Evolutionary conservation across 2,329 filamentous ascomycete species (phyloP), one percentile per base, ranked within the genome.

Genomic region (Ophiostoma quercus): DNA sequence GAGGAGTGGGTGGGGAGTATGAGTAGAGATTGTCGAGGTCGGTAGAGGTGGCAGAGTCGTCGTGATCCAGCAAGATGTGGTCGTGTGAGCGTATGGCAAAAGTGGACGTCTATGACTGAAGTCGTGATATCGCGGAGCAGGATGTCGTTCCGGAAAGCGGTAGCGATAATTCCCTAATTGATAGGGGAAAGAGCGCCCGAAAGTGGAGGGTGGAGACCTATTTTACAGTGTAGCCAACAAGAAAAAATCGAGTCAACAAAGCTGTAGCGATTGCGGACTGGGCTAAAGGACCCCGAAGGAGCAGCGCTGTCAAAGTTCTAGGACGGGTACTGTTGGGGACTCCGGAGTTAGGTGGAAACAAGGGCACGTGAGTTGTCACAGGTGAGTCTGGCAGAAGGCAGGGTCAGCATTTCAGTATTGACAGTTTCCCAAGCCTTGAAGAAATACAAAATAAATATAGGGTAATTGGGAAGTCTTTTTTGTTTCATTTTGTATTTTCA

Each of bases 311-410:
- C 7, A 57, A 47, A 37, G 19, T 62, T 66, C n/a, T 25, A 41
- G 12, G n/a, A 66, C 16, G 19, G 43, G n/a, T 32, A 43, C 39
- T 25, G n/a, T 54, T 66, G 34, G 68, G 62, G 51, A 66, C 39
- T 63, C 69, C 69, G 69, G 66, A 67, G 69, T 67, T 70, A 70
- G 63, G 29, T n/a, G 34, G 22, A 25, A 22, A 25, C 16, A 29
- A 8, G 7, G 32, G 34, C 12, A 39, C 22, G n/a, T 62, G 57
- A 62, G 25, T 12, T 16, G 22, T 29, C 57, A 62, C 57, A 41
- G 39, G 39, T 14, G 47, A 51, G 19, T 34, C 16, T 51, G 16
- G 19, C n/a, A 8, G 14, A 51, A 51, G 47, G n/a, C 16, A 51
- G 47, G 8, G 34, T 34, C 34, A 8, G 34, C 34, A 34, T 34